These are phyloP conservation scores for Teratosphaeria epicoccoides DNA, from an alignment of 2,329 filamentous ascomycete species.

Conservation along the genomic window DNA sequence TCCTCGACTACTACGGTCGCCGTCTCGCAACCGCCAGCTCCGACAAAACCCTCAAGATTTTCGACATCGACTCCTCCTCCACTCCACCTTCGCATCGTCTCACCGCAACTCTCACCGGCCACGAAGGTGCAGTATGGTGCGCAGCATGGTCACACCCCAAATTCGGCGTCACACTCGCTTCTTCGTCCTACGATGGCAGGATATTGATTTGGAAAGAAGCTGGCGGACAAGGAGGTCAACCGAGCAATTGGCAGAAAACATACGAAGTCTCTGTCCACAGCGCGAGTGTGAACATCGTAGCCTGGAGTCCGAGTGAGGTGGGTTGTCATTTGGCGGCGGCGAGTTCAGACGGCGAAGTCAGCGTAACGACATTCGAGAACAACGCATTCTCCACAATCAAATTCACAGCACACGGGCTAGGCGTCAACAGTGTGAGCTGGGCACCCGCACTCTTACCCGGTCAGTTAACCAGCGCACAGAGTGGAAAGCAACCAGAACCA, in stretches of 20 bases:
- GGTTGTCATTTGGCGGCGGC: constrained; percentile 92
- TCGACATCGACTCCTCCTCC: constrained; percentile 61
- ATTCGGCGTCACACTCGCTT: constrained; percentile 95
- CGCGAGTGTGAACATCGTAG: constrained; percentile 90
- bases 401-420: constrained; percentile 84
- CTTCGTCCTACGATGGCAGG: constrained; percentile 92
- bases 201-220: constrained; percentile 98
- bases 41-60: constrained; percentile 98
- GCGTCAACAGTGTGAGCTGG: constrained; percentile 94
- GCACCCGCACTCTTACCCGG: constrained; percentile 77
- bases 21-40: constrained; percentile 94
- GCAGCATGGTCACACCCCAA: constrained; percentile 98
- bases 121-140: constrained; percentile 96
- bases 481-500: constrained; percentile 26
- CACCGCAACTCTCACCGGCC: constrained; percentile 36
- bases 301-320: constrained; percentile 94
- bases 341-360: constrained; percentile 85
- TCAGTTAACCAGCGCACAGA: constrained; percentile 60
- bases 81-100: constrained; percentile 3
- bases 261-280: constrained; percentile 92
- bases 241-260: constrained; percentile 55
- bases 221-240: constrained; percentile 10
- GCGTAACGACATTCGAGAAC: constrained; percentile 93
- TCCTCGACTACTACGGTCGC: constrained; percentile 95
- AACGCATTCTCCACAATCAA: constrained; percentile 83